A percentile compares a stretch with the other conserved stretches of the same genome.
phyloP scores from a whole-genome alignment of 768 basidiomycete species.

The Leucosporidium yakuticum region DNA sequence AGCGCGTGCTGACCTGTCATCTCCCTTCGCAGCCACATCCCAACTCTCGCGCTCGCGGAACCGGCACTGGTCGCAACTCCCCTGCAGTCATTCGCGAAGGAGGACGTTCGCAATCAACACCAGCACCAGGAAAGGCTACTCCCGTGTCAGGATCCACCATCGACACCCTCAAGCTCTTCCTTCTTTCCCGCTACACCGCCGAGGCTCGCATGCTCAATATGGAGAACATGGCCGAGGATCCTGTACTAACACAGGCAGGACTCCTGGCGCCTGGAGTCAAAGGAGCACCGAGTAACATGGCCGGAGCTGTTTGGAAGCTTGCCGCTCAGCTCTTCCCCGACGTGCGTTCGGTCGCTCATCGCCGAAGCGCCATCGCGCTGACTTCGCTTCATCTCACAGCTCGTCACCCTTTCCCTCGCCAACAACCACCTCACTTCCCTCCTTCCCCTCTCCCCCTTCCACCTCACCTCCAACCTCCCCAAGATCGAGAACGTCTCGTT shows the following conservation, averaged over 20 bases:
- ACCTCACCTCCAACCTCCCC: slow-evolving; percentile 68
- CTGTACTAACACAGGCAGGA: slow-evolving; percentile 63
- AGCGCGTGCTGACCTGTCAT: not conserved
- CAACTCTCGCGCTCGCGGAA: not conserved
- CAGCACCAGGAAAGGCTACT: not conserved
- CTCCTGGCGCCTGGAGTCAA: slow-evolving; percentile 64
- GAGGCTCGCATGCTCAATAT: slow-evolving; percentile 35
- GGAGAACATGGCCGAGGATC: slow-evolving; percentile 73
- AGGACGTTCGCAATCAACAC: slow-evolving; percentile 1
- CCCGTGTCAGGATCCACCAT: slow-evolving; percentile 16
- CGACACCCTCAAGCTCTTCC: slow-evolving; percentile 37
- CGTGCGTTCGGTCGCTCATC: slow-evolving; percentile 45
- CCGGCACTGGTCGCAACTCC: slow-evolving; percentile 11
- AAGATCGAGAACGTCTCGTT: slow-evolving; percentile 71
- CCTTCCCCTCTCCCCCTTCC: slow-evolving; percentile 50
- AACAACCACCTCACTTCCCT: slow-evolving; percentile 65
- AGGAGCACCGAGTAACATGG: slow-evolving; percentile 53
- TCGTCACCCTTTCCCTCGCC: slow-evolving; percentile 70
- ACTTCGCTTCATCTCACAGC: slow-evolving; percentile 47
- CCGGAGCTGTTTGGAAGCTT: slow-evolving; percentile 81
- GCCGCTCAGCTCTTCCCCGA: slow-evolving; percentile 70
- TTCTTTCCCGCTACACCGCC: slow-evolving; percentile 44
- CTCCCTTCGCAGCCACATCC: not conserved
- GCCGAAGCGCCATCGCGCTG: not conserved
- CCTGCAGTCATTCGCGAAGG: slow-evolving; percentile 25